Percentiles rank a stretch among this genome's conserved stretches.
phyloP scores from a whole-genome alignment of 768 basidiomycete genomes.

The Serpula lacrymans region DNA sequence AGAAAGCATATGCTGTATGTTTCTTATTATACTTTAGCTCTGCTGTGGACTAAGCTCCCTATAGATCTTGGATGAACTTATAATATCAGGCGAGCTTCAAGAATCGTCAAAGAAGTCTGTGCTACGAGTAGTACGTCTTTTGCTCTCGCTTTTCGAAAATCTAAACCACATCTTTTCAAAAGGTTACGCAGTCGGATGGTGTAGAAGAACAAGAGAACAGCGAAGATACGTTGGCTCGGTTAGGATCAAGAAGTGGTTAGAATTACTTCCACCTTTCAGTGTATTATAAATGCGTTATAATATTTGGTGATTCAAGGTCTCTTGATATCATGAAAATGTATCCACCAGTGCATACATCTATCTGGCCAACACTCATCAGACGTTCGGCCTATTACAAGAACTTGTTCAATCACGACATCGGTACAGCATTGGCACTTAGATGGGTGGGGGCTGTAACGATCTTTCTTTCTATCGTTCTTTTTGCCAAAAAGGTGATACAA shows the following conservation, averaged over 20 bases:
- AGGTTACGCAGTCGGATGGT: conserved; percentile 84
- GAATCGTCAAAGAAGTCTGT: conserved; percentile 82
- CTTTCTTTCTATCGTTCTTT: too few relatives aligned
- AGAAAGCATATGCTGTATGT: conserved; percentile 86
- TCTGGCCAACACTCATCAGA: too few relatives aligned
- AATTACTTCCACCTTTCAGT: conserved; percentile 5
- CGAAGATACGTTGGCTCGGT: conserved; percentile 75
- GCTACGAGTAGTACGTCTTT: conserved; percentile 48
- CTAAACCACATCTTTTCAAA: neutral
- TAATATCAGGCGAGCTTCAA: conserved; percentile 91
- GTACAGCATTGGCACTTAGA: too few relatives aligned
- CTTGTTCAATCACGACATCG: too few relatives aligned
- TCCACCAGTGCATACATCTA: too few relatives aligned
- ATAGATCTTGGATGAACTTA: conserved; percentile 87
- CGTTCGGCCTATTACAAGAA: too few relatives aligned
- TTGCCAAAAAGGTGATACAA: too few relatives aligned
- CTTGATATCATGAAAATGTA: conserved; percentile 15
- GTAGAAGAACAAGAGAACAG: conserved; percentile 85
- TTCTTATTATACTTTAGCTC: neutral
- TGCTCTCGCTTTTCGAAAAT: neutral
- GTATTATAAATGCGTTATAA: conserved; percentile 9
- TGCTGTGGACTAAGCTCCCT: neutral
- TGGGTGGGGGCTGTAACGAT: too few relatives aligned
- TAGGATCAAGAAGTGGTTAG: conserved; percentile 74
- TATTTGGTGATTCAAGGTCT: conserved; percentile 20